Evolutionary conservation across 2,329 filamentous ascomycete species (phyloP), one percentile per base, ranked within the genome.

Genomic region (Cladosporium sp.): DNA sequence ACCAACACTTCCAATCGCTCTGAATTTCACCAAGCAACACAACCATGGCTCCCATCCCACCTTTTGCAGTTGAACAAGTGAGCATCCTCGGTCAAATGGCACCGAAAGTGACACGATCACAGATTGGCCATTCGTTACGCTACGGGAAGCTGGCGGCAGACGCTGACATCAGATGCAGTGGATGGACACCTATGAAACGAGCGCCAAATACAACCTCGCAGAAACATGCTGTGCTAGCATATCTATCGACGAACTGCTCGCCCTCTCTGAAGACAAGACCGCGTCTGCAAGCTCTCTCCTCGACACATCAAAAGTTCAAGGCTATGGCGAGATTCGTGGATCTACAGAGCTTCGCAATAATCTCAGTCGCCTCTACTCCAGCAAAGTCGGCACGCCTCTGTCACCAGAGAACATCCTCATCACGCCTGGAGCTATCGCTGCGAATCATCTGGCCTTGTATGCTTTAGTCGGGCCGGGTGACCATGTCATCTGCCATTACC

Each of bases 401-500:
- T 68, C 76, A 14, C 72, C 66, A 1, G 82, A 89, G 13, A 83
- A 86, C 61, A 77, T 95, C 38, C 69, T 95, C 49, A 83, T 92
- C 54, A 89, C 87, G 0, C 81, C 85, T 31, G 90, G 90, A 9
- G 89, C 88, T 11, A 95, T 95, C 46, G 78, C 82, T 5, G 89
- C 89, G n/a, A 95, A 95, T 64, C 88, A 89, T 61, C 72, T 93
- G n/a, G 72, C 84, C 2, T 78, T 93, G 7, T 91, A 91, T 67
- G 76, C 84, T 1, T 74, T 93, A 6, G 66, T 93, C 2, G 80
- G 81, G 0, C 80, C 83, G 0, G 86, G 84, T 1, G 88, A 95
- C 64, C 89, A 95, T 75, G 86, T 92, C 43, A 79, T 95, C 54
- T 93, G 87, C 63, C 86, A 93, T 54, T 88, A 90, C 65, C 89